phyloP scores from a whole-genome alignment of 2,329 filamentous ascomycete genomes.

The Stromatinia cepivora region DNA sequence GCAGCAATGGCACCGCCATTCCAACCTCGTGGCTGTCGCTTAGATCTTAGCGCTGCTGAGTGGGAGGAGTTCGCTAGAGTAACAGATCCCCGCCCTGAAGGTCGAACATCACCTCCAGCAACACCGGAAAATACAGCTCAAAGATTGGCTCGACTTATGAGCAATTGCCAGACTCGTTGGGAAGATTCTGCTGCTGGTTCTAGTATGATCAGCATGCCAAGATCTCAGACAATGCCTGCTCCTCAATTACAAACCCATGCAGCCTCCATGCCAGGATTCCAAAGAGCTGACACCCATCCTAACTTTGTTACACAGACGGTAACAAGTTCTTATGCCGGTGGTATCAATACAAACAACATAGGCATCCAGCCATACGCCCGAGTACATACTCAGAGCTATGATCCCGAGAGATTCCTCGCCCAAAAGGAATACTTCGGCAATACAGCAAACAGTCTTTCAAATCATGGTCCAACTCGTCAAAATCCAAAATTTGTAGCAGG shows the following conservation, averaged over 20 bases:
- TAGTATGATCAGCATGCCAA: constrained; percentile 21
- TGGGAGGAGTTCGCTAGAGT: constrained; percentile 17
- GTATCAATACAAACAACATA: neutral
- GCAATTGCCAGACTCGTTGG: constrained; percentile 33
- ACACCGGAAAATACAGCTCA: constrained; percentile 27
- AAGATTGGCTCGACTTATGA: constrained; percentile 32
- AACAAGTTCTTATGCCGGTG: neutral
- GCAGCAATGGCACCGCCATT: constrained; percentile 42
- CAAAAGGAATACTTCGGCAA: constrained; percentile 20
- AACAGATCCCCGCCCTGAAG: constrained; percentile 15
- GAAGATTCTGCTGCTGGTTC: constrained; percentile 24
- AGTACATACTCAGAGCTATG: constrained; percentile 1
- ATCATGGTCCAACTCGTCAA: constrained; percentile 49
- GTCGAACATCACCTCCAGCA: constrained; percentile 20
- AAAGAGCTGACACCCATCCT: constrained; percentile 31
- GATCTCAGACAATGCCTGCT: constrained; percentile 28
- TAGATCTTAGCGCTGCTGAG: constrained; percentile 17
- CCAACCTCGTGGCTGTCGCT: constrained; percentile 34
- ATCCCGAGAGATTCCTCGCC: constrained; percentile 2
- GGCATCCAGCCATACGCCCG: constrained; percentile 1
- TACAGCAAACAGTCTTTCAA: constrained; percentile 44
- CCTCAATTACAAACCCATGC: constrained; percentile 8
- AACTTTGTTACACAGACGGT: constrained; percentile 12
- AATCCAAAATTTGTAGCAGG: constrained; percentile 61
- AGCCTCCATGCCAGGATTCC: constrained; percentile 19